phyloP scores from a whole-genome alignment of 495 filamentous ascomycete species.

The Staphylotrichum longicolle region DNA sequence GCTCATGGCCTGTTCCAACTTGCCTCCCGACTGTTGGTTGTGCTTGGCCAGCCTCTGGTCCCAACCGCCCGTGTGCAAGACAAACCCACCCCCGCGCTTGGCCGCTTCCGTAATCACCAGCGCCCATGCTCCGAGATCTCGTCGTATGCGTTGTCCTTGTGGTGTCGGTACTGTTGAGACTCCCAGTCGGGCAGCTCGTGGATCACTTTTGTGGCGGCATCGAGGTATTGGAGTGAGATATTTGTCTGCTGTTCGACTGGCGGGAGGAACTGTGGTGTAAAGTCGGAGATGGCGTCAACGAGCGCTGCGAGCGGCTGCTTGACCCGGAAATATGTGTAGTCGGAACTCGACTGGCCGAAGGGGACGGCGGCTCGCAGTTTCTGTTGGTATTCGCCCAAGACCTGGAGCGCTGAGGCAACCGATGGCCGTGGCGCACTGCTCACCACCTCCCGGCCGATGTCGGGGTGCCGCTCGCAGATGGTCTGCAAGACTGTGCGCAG shows the following conservation, averaged over 20 bases:
- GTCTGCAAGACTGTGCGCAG: constrained; percentile 77
- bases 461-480: constrained; percentile 85
- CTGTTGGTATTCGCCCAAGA: constrained; percentile 77
- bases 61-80: constrained; percentile 89
- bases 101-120: constrained; percentile 87
- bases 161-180: constrained; percentile 77
- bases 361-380: constrained; percentile 79
- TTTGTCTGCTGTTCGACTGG: constrained; percentile 80
- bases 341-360: constrained; percentile 77
- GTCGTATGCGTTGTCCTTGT: constrained; percentile 93
- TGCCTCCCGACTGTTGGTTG: constrained; percentile 80
- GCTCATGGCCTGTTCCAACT: constrained; percentile 74
- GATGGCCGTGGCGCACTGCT: constrained; percentile 80
- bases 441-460: constrained; percentile 77
- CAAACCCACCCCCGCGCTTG: constrained; percentile 86
- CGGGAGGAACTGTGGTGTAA: constrained; percentile 91
- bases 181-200: constrained; percentile 87
- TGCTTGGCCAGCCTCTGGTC: constrained; percentile 85
- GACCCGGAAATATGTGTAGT: constrained; percentile 94
- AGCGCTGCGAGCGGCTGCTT: constrained; percentile 75
- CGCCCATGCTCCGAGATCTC: constrained; percentile 91
- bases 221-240: constrained; percentile 77
- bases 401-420: constrained; percentile 71
- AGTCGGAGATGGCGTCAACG: constrained; percentile 86
- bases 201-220: constrained; percentile 84